Percentiles rank a stretch among this genome's conserved stretches.
Conservation (phyloP, 208 protist genomes). For the Trichomonas gallinae region DNA sequence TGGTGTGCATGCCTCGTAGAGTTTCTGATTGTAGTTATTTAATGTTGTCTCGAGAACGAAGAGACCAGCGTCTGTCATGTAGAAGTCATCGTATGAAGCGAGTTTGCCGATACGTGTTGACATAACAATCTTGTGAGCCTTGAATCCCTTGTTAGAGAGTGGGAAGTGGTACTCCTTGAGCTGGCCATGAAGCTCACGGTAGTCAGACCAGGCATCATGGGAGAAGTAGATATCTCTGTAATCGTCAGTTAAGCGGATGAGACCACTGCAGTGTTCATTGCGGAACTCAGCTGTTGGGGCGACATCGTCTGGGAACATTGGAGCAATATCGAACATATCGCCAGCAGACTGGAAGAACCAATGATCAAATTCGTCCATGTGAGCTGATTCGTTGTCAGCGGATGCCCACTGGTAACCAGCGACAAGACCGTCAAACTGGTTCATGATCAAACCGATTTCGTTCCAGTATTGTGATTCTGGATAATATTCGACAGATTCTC, state of each 20-base stretch:
- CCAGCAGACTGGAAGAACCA: slow-evolving; percentile 15
- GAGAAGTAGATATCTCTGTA: slow-evolving; percentile 9
- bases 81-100: slow-evolving; percentile 66
- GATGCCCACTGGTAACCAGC: not conserved
- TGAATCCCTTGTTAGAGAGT: not conserved
- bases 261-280: not conserved
- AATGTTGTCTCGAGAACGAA: slow-evolving; percentile 56
- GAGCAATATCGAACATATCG: slow-evolving; percentile 11
- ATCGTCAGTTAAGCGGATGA: not conserved
- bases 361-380: not conserved
- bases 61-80: slow-evolving; percentile 52
- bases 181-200: not conserved
- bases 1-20: slow-evolving; percentile 33
- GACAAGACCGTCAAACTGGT: not conserved
- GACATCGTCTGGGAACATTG: not conserved
- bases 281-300: not conserved
- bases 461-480: not conserved
- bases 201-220: not conserved
- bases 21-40: slow-evolving; percentile 42
- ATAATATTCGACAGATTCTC: not conserved
- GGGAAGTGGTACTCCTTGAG: not conserved
- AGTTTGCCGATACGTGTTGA: slow-evolving; percentile 41
- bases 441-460: not conserved
- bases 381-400: not conserved
- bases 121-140: not conserved